Percentiles rank a stretch among this genome's conserved stretches.
Conservation (phyloP, 2,329 filamentous ascomycete genomes). For the Cercospora nicotianae region DNA sequence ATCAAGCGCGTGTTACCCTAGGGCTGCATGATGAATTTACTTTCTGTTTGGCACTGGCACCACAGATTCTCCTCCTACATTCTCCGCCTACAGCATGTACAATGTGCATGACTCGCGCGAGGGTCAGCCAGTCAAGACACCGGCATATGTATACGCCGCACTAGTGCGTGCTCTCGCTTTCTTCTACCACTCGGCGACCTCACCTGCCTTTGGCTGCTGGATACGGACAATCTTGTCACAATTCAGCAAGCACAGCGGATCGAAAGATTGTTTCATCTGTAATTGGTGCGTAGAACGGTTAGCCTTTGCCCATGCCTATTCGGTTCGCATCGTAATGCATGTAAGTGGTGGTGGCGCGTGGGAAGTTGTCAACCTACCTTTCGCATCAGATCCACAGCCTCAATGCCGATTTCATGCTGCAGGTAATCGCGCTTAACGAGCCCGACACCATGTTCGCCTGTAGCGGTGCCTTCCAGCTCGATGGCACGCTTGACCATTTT, state of each 20-base stretch:
- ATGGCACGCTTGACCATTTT: constrained; percentile 84
- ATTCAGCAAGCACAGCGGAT: constrained; percentile 68
- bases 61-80: not conserved
- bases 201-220: constrained; percentile 50
- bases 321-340: not conserved
- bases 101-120: not conserved
- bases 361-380: constrained; percentile 56
- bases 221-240: constrained; percentile 66
- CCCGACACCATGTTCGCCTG: constrained; percentile 81
- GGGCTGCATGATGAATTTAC: not conserved
- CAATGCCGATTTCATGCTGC: constrained; percentile 71
- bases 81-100: not conserved
- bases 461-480: constrained; percentile 77
- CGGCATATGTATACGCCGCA: not conserved
- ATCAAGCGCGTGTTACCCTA: not conserved
- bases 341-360: not conserved
- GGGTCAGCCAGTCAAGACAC: not conserved
- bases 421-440: constrained; percentile 84
- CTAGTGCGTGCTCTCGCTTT: not conserved
- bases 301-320: not conserved
- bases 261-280: constrained; percentile 76
- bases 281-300: not conserved
- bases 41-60: not conserved
- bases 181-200: constrained; percentile 45
- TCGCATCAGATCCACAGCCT: constrained; percentile 78